Percentiles rank a stretch among this genome's conserved stretches.
These are phyloP conservation scores for Oleoguttula mirabilis DNA, from an alignment of 495 filamentous ascomycete genomes.

Conservation along the genomic window DNA sequence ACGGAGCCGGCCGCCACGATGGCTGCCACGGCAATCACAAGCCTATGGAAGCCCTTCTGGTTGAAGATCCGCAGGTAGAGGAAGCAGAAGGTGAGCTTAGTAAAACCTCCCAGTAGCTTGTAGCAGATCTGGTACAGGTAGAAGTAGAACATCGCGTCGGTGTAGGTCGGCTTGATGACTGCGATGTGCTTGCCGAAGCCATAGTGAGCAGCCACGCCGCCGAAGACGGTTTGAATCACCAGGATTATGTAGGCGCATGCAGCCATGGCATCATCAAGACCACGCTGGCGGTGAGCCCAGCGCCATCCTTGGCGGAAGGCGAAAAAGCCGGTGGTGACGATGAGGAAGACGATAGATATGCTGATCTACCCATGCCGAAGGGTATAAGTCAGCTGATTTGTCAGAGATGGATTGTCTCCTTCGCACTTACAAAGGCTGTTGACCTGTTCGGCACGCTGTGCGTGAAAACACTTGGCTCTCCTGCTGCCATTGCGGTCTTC, in stretches of 20 bases:
- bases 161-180: constrained; percentile 3
- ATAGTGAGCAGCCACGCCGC: constrained; percentile 6
- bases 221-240: constrained; percentile 8
- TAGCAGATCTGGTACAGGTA: constrained; percentile 15
- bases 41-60: constrained; percentile 4
- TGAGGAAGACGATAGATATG: constrained; percentile 9
- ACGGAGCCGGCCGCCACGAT: constrained; percentile 1
- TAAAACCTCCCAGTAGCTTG: constrained; percentile 12
- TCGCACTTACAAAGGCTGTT: neutral
- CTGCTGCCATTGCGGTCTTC: no score
- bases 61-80: constrained; percentile 12
- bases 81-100: constrained; percentile 13
- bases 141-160: constrained; percentile 4
- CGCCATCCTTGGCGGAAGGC: constrained; percentile 9
- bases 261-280: constrained; percentile 7
- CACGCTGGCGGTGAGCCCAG: constrained; percentile 10
- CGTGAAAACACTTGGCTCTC: neutral
- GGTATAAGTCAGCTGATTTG: no score
- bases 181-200: constrained; percentile 10
- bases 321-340: constrained; percentile 5
- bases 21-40: constrained; percentile 1
- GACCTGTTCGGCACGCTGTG: constrained; percentile 1
- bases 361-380: no score
- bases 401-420: no score
- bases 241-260: constrained; percentile 9